Base-by-base conservation (phyloP, 139 green algal species). In the Picochlorum sp. region DNA sequence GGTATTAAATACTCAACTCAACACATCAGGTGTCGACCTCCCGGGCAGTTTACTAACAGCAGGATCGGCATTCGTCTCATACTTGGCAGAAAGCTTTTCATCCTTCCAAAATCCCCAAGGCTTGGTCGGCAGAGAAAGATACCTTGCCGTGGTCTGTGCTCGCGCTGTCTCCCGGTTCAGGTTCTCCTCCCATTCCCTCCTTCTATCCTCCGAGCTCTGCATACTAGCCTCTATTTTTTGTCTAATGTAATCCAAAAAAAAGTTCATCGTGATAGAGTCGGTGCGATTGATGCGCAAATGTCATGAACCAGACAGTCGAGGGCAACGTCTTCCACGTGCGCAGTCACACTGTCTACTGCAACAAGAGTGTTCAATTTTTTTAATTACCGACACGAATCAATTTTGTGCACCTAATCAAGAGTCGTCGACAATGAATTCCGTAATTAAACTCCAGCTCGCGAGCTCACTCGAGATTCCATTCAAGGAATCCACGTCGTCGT, bases 101-200 rank as follows among this genome's bases (percentile, higher is more conserved):
- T 26, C 41, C 3, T 50, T 60, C 71, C 71, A 78, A 52, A 78
- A 78, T 44, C 71, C 71, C 71, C 71, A 78, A 24, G 18, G 32
- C 60, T 78, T 78, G 20, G 65, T 74, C 6, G 71, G 71, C 8
- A 69, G 49, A 3, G 18, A 14, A 34, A 78, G 67, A 37, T 64
- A 74, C 26, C n/a, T 38, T 32, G 67, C 68, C 70, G 34, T 45
- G 4, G 8, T 11, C 37, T 71, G 20, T 21, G 70, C 62, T 38
- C 46, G 46, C 20, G 30, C 30, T 20, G 52, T 23, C 34, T 56
- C 47, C 6, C 34, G 46, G 13, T 24, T 47, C 24, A 77, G 47
- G 16, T 63, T 57, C 37, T 57, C 7, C 37, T 77, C 71, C 71
- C 71, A 77, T 30, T 61, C 62, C 6, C 9, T n/a, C 24, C 69